phyloP scores from a whole-genome alignment of 208 protist species.

The Acanthamoeba rhysodes region DNA sequence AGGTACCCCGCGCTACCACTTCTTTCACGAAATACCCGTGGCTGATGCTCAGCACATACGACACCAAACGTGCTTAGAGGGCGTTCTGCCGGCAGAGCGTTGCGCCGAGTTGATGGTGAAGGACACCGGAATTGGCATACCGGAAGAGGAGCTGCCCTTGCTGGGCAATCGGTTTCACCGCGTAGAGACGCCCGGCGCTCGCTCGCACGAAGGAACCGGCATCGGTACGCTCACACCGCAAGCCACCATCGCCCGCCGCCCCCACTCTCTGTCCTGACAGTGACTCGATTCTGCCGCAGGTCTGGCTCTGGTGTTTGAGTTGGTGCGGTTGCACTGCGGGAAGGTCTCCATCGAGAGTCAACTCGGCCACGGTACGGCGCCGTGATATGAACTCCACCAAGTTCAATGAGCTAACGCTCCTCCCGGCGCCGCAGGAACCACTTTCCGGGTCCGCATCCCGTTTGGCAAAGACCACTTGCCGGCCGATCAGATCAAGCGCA shows the following conservation, averaged over 20 bases:
- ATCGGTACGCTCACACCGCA: not conserved
- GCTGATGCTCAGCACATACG: not conserved
- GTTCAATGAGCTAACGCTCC: not conserved
- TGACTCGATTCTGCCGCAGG: not conserved
- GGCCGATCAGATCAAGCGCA: not conserved
- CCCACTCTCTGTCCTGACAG: no score
- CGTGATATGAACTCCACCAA: not conserved
- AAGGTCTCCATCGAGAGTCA: constrained; percentile 23
- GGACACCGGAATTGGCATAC: constrained; percentile 78
- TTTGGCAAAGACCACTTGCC: constrained; percentile 29
- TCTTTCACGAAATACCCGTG: no score
- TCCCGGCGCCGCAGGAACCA: not conserved
- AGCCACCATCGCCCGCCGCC: no score
- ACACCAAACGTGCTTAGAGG: no score
- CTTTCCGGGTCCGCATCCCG: constrained; percentile 26
- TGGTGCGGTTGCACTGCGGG: constrained; percentile 78
- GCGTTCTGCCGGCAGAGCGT: not conserved
- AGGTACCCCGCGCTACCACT: not conserved
- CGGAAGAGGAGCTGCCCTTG: constrained; percentile 31
- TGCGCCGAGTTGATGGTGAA: constrained; percentile 32
- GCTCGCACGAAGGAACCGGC: constrained; percentile 64
- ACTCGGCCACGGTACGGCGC: not conserved
- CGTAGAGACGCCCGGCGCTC: constrained; percentile 31
- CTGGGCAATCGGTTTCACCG: constrained; percentile 77
- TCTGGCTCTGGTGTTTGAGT: constrained; percentile 74